Evolutionary conservation across 2,329 filamentous ascomycete genomes (phyloP).

Genomic region (Neoascochyta sp.): DNA sequence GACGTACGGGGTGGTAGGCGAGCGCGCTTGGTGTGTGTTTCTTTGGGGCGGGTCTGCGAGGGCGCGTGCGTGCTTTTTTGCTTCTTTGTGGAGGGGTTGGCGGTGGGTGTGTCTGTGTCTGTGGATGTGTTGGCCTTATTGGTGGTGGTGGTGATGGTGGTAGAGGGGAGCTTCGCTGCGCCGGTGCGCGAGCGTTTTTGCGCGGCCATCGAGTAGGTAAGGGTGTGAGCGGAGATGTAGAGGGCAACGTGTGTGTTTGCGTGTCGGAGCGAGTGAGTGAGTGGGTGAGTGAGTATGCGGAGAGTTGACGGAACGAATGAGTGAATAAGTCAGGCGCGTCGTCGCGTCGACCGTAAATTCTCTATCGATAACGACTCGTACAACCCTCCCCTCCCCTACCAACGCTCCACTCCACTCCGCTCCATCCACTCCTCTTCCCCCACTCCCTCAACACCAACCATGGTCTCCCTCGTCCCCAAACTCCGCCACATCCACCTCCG

Average conservation of each 20-base stretch:
- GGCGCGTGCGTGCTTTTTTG: not conserved
- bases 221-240: no score
- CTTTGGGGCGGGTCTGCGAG: slow-evolving; percentile 3
- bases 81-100: not conserved
- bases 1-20: slow-evolving; percentile 24
- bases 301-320: no score
- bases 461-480: no score
- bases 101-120: not conserved
- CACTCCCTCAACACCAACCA: slow-evolving; percentile 2
- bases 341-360: no score
- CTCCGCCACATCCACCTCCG: slow-evolving; percentile 61
- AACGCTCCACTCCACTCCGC: not conserved
- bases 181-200: slow-evolving; percentile 26
- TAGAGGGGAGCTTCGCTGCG: slow-evolving; percentile 13
- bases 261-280: no score
- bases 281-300: no score
- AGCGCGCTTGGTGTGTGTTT: slow-evolving; percentile 3
- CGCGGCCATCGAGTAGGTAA: slow-evolving; percentile 22
- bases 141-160: slow-evolving; percentile 10
- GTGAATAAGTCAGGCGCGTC: no score
- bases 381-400: not conserved
- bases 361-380: no score
- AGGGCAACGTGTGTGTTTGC: no score
- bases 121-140: slow-evolving; percentile 8
- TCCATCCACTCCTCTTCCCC: not conserved